These are phyloP conservation scores for Houttuynia cordata DNA, from an alignment of 164 flowering plant species.

Conservation along the genomic window DNA sequence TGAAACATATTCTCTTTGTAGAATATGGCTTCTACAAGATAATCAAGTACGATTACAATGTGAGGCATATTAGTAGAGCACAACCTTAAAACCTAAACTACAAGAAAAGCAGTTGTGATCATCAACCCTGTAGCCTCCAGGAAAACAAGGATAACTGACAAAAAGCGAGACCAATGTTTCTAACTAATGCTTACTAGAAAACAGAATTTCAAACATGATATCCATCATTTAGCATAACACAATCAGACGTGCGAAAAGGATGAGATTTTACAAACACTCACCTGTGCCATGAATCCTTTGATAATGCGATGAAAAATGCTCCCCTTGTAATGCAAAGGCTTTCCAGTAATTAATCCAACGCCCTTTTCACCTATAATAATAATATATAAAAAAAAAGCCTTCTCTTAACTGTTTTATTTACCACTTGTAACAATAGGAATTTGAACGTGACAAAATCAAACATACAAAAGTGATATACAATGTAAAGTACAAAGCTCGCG, in stretches of 20 bases:
- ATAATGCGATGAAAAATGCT: slow-evolving; percentile 76
- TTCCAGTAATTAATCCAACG: slow-evolving; percentile 51
- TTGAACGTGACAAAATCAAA: no score
- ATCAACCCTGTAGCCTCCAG: slow-evolving; percentile 94
- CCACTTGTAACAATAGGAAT: no score
- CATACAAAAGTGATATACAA: no score
- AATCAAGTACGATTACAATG: slow-evolving; percentile 29
- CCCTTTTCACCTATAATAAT: slow-evolving; percentile 72
- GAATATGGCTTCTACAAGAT: slow-evolving; percentile 13
- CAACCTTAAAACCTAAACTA: slow-evolving; percentile 93
- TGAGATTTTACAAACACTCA: slow-evolving; percentile 22
- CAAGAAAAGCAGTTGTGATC: slow-evolving; percentile 84
- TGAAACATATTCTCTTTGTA: background rate
- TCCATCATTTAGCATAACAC: slow-evolving; percentile 1
- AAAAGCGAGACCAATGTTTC: slow-evolving; percentile 44
- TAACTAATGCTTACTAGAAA: slow-evolving; percentile 29
- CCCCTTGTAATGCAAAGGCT: slow-evolving; percentile 81
- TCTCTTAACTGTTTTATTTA: no score
- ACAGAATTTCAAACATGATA: slow-evolving; percentile 5
- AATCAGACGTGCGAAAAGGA: background rate
- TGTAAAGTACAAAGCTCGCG: no score
- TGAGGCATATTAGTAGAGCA: slow-evolving; percentile 41
- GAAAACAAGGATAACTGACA: slow-evolving; percentile 70
- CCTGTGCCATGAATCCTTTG: slow-evolving; percentile 84
- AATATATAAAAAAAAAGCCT: background rate